Evolutionary conservation across 2,329 filamentous ascomycete species (phyloP), one percentile per base, ranked within the genome.

Genomic region (Colletotrichum higginsianum): DNA sequence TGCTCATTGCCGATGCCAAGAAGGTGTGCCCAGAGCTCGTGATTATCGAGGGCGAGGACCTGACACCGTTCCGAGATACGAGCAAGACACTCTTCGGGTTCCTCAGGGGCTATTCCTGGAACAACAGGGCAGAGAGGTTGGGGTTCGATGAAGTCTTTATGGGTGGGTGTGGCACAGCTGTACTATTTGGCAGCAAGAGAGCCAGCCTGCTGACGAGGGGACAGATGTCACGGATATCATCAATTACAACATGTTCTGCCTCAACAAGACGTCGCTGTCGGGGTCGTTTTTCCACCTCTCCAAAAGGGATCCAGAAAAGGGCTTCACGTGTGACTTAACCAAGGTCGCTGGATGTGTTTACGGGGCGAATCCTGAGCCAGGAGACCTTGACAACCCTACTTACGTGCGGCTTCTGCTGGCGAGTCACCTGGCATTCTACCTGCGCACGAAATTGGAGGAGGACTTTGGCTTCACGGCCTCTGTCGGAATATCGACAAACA

Each of bases 191-290:
- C 15, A 38, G 30, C 8, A 11, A 38, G 8, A 16, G 15, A 30
- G 40, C 23, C n/a, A 42, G 1, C 4, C 9, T 9, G 11, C 85
- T 91, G 38, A 73, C 57, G 11, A 35, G 94, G 16, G 91, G 78
- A 82, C 94, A 82, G 94, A 98, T 78, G 93, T 96, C 53, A 96
- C 94, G 11, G 94, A 97, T 74, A 91, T 98, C 75, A 85, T 98
- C 66, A 89, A 93, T 53, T 97, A 95, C 84, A 98, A 98, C 78
- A 76, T 92, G 62, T 86, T 86, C 21, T 85, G 94, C 35, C 81
- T 98, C 56, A 97, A 96, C 78, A 81, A 76, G 23, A 85, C 91
- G 76, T 86, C 91, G 70, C 82, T 95, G 58, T 74, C 79, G 0
- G 80, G 90, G 62, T 95, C 94, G 0, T 98, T 95, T 84, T 98